These are phyloP conservation scores for Eremomyces bilateralis DNA, from an alignment of 495 filamentous ascomycete species.

Conservation along the genomic window DNA sequence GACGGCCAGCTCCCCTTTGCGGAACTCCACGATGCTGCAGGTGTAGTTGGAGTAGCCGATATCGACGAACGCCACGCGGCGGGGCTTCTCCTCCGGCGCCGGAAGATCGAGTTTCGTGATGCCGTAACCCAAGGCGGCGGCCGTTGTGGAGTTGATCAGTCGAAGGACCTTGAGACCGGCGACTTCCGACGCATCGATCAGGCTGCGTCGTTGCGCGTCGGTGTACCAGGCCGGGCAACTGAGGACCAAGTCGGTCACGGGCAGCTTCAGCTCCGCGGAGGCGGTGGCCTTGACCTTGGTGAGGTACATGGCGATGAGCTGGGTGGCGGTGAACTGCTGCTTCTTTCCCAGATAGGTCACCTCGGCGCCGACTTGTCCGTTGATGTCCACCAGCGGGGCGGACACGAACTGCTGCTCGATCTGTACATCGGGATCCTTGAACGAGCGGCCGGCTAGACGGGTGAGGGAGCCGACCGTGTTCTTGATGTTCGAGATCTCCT, in stretches of 20 bases:
- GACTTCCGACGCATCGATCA: slow-evolving; percentile 88
- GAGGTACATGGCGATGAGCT: slow-evolving; percentile 86
- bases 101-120: slow-evolving; percentile 95
- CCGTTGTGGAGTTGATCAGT: slow-evolving; percentile 95
- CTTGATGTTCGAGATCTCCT: slow-evolving; percentile 98
- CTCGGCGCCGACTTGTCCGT: slow-evolving; percentile 87
- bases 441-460: slow-evolving; percentile 65
- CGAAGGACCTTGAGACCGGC: slow-evolving; percentile 81
- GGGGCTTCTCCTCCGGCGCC: slow-evolving; percentile 71
- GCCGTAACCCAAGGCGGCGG: slow-evolving; percentile 85
- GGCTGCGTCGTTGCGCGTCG: slow-evolving; percentile 67
- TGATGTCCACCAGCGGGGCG: slow-evolving; percentile 67
- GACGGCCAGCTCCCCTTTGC: slow-evolving; percentile 88
- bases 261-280: slow-evolving; percentile 67
- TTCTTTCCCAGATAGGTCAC: slow-evolving; percentile 88
- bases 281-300: slow-evolving; percentile 83
- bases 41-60: slow-evolving; percentile 95
- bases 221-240: slow-evolving; percentile 96
- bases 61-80: slow-evolving; percentile 80
- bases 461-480: slow-evolving; percentile 90
- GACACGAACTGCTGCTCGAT: slow-evolving; percentile 83
- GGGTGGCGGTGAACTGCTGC: slow-evolving; percentile 75
- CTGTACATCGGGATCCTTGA: slow-evolving; percentile 77
- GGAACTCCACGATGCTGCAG: slow-evolving; percentile 84
- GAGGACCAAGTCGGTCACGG: slow-evolving; percentile 86